Evolutionary conservation across 2,329 filamentous ascomycete species (phyloP).

Genomic region (Diaporthe helianthi): DNA sequence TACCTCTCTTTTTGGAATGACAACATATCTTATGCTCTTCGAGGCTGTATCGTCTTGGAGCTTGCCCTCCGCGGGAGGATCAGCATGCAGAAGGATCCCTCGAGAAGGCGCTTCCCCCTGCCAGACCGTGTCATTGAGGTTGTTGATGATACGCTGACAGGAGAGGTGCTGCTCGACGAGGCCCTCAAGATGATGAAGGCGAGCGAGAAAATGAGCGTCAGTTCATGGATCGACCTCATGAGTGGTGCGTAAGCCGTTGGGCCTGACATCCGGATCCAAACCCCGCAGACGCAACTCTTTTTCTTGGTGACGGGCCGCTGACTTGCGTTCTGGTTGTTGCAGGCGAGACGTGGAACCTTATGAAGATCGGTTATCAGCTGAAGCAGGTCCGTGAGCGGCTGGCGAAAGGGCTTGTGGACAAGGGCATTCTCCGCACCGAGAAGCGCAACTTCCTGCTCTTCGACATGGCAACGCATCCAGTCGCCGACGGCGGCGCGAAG

Average conservation of each 20-base stretch:
- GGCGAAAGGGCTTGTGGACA: constrained; percentile 97
- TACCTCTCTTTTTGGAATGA: constrained; percentile 99
- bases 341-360: constrained; percentile 99
- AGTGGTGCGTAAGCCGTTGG: constrained; percentile 72
- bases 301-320: constrained; percentile 5
- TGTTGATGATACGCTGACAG: constrained; percentile 93
- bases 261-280: not conserved
- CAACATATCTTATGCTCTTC: constrained; percentile 97
- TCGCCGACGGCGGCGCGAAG: constrained; percentile 95
- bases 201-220: constrained; percentile 99
- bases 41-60: constrained; percentile 98
- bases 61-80: constrained; percentile 94
- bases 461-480: constrained; percentile 99
- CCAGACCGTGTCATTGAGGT: constrained; percentile 96
- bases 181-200: constrained; percentile 99
- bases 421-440: constrained; percentile 96
- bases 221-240: constrained; percentile 98
- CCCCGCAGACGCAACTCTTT: constrained; percentile 9
- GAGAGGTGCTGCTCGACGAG: constrained; percentile 96
- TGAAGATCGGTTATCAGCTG: constrained; percentile 99
- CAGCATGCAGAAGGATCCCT: constrained; percentile 97
- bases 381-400: constrained; percentile 98
- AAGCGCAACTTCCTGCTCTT: constrained; percentile 99
- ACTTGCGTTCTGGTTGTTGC: constrained; percentile 27
- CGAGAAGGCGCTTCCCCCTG: constrained; percentile 88